Base-by-base conservation (phyloP, 345 rosid species). In the Rhizophora apiculata region DNA sequence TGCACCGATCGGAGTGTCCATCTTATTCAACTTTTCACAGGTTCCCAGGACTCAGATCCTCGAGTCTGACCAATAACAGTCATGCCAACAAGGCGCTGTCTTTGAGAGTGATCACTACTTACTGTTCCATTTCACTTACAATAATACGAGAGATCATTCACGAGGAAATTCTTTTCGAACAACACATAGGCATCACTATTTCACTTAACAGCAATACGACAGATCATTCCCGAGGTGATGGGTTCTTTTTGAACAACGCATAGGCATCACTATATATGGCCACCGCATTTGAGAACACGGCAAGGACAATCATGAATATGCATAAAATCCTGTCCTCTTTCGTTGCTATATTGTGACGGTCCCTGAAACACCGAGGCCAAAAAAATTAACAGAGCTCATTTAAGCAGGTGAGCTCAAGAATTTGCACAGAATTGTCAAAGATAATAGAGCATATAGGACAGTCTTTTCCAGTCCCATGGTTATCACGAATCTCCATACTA, bases 201-300 rank as follows among this genome's bases (percentile, higher is more conserved):
- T 51, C 29, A 34, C 36, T 27, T 8, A 34, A 34, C 58, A 69
- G 11, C 4, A 19, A 39, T 39, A 37, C 0, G 49, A 36, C 8
- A 7, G 51, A 32, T 82, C 82, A 82, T 55, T 64, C 73, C 9
- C 56, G 31, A 24, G 75, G 72, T 0, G 82, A 72, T 16, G 81
- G 22, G 22, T 68, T 72, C 89, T 75, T 88, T 67, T 81, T 85
- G 53, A 87, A 67, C 63, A 88, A 72, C 59, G 86, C 85, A 65
- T 83, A 84, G 29, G 88, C 89, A 51, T 91, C 97, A 31, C 90
- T 87, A 58, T 86, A 94, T 71, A 94, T 86, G 70, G 98, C 98
- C 60, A 94, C 81, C 31, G 48, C 37, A 65, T 87, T 89, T 34
- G 97, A 85, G 68, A 91, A 80, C 8, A 91, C 97, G 0, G 95